Conservation (phyloP, 805 yeast species). For the Pichia phayaonensis region DNA sequence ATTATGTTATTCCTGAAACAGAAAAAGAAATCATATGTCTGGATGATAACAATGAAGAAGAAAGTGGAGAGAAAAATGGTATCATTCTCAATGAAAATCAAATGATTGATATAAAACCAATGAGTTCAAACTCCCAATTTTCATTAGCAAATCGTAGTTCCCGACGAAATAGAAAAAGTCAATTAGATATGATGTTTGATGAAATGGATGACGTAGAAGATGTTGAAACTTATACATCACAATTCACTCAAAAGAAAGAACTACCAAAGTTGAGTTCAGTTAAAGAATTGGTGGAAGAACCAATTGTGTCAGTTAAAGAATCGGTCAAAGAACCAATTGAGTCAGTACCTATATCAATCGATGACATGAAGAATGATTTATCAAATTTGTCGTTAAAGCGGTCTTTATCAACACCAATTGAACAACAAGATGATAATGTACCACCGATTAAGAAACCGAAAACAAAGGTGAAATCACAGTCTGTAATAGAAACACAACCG, state of each 20-base stretch:
- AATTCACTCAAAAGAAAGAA: background rate
- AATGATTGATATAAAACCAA: constrained; percentile 4
- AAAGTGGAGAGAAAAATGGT: background rate
- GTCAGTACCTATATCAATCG: background rate
- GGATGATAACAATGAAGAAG: background rate
- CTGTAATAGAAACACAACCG: background rate
- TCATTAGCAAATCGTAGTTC: background rate
- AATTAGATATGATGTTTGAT: constrained; percentile 6
- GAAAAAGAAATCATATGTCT: background rate
- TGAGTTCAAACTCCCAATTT: background rate
- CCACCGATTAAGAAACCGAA: background rate
- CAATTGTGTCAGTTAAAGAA: background rate
- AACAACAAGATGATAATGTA: background rate
- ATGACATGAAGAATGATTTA: background rate
- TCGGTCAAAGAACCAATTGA: background rate
- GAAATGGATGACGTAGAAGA: constrained; percentile 8
- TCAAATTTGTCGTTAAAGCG: background rate
- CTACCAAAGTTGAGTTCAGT: background rate
- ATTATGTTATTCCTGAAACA: constrained; percentile 2
- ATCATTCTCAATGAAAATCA: background rate
- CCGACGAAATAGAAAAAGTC: constrained; percentile 3
- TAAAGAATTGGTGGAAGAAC: background rate
- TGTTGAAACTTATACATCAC: constrained; percentile 3
- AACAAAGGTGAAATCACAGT: background rate
- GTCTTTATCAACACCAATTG: background rate